These are phyloP conservation scores for Thamnidium elegans DNA, from an alignment of 192 early-diverging fungal species.

Conservation along the genomic window DNA sequence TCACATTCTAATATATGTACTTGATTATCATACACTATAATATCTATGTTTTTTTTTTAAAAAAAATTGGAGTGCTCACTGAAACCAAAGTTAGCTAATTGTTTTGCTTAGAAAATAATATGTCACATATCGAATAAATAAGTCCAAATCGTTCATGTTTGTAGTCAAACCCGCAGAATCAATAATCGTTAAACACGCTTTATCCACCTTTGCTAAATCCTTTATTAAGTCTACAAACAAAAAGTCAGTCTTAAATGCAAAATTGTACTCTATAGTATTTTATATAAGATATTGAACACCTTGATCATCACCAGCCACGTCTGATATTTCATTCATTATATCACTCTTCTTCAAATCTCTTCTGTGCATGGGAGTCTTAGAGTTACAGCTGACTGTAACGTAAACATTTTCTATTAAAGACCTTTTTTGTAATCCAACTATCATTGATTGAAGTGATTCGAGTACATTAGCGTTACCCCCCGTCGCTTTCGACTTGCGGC, in stretches of 20 bases:
- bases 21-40: conserved; percentile 9
- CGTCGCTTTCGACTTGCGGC: not conserved
- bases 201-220: not conserved
- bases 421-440: not conserved
- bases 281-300: not conserved
- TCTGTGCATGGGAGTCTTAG: not conserved
- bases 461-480: not conserved
- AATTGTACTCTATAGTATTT: not conserved
- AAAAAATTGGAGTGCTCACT: not conserved
- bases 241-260: not conserved
- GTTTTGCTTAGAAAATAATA: conserved; percentile 4
- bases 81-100: not conserved
- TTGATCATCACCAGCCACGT: not conserved
- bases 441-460: not conserved
- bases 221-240: not conserved
- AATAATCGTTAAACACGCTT: not conserved
- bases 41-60: conserved; percentile 1
- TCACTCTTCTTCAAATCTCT: not conserved
- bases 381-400: not conserved
- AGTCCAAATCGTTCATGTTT: not conserved
- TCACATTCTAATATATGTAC: conserved; percentile 1
- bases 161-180: not conserved
- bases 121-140: not conserved
- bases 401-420: not conserved
- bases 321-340: not conserved